Evolutionary conservation across 2,329 filamentous ascomycete species (phyloP).

Genomic region (Fusarium begoniae): DNA sequence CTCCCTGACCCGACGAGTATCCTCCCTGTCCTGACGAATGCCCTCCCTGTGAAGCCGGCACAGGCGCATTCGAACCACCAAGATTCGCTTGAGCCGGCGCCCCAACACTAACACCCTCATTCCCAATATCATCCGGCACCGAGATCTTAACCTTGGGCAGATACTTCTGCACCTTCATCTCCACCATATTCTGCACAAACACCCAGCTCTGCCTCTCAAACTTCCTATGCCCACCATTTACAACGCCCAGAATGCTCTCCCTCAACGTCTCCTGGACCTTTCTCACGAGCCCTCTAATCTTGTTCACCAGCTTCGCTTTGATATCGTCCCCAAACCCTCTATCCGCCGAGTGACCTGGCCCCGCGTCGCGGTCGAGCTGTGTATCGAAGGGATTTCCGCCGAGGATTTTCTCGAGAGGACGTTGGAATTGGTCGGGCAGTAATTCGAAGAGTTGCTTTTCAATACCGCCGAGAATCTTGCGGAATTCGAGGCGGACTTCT

Average conservation of each 20-base stretch:
- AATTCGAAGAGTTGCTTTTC: conserved; percentile 58
- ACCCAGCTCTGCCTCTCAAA: conserved; percentile 58
- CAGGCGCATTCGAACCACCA: conserved; percentile 45
- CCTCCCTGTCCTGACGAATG: not conserved
- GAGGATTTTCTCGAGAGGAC: conserved; percentile 56
- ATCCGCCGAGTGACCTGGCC: conserved; percentile 38
- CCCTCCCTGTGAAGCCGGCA: conserved; percentile 35
- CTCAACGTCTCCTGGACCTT: conserved; percentile 58
- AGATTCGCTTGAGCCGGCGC: conserved; percentile 47
- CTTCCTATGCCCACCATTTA: conserved; percentile 58
- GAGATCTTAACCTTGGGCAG: conserved; percentile 56
- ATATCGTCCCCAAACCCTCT: conserved; percentile 56
- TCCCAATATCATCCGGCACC: conserved; percentile 58
- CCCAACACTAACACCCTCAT: conserved; percentile 56
- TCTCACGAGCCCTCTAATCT: conserved; percentile 54
- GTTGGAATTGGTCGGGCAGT: conserved; percentile 54
- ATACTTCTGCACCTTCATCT: conserved; percentile 57
- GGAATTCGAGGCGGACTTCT: conserved; percentile 58
- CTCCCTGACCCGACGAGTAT: not conserved
- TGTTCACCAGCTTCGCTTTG: conserved; percentile 54
- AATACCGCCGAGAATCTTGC: conserved; percentile 54
- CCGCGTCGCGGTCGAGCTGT: conserved; percentile 51
- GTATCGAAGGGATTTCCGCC: conserved; percentile 58
- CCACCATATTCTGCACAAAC: conserved; percentile 57
- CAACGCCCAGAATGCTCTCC: conserved; percentile 54